A percentile compares a stretch with the other conserved stretches of the same genome.
Conservation (phyloP, 768 basidiomycete genomes). For the Epithele typhae region DNA sequence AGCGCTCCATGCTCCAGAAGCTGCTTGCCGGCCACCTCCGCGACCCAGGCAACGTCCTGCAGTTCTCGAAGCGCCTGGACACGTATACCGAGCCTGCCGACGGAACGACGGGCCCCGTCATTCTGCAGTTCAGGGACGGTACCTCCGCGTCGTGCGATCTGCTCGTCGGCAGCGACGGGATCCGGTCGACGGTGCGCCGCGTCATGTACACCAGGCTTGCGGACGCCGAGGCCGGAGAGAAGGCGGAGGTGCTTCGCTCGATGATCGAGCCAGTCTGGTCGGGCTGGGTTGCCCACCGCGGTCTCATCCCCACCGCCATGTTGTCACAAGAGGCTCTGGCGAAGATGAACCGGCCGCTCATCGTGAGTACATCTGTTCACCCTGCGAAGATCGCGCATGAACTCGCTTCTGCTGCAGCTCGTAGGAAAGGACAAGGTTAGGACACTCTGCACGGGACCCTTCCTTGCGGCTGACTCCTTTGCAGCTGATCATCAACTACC, state of each 20-base stretch:
- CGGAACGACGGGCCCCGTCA: conserved; percentile 1
- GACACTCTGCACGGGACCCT: not conserved
- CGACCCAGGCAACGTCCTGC: conserved; percentile 1
- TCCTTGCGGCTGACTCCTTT: conserved; percentile 1
- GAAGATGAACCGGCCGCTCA: not conserved
- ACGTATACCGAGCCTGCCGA: conserved; percentile 2
- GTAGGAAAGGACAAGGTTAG: conserved; percentile 20
- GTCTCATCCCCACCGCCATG: conserved; percentile 30
- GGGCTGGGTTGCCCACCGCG: conserved; percentile 37
- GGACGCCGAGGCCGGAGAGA: not conserved
- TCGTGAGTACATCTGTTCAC: not conserved
- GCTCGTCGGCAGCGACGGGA: conserved; percentile 24
- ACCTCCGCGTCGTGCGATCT: conserved; percentile 21
- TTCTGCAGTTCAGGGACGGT: conserved; percentile 21
- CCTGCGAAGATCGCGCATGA: not conserved
- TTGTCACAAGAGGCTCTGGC: conserved; percentile 13
- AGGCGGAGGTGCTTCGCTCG: conserved; percentile 7
- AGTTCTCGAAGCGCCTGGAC: conserved; percentile 19
- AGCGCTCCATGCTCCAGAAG: conserved; percentile 17
- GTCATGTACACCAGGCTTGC: conserved; percentile 4
- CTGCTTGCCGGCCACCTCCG: conserved; percentile 13
- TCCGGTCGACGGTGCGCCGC: conserved; percentile 14
- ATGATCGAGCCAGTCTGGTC: conserved; percentile 33
- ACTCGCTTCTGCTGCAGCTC: conserved; percentile 16
- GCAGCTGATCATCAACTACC: conserved; percentile 34